Evolutionary conservation across 2,329 filamentous ascomycete species (phyloP).

Genomic region (Diatrype stigma): DNA sequence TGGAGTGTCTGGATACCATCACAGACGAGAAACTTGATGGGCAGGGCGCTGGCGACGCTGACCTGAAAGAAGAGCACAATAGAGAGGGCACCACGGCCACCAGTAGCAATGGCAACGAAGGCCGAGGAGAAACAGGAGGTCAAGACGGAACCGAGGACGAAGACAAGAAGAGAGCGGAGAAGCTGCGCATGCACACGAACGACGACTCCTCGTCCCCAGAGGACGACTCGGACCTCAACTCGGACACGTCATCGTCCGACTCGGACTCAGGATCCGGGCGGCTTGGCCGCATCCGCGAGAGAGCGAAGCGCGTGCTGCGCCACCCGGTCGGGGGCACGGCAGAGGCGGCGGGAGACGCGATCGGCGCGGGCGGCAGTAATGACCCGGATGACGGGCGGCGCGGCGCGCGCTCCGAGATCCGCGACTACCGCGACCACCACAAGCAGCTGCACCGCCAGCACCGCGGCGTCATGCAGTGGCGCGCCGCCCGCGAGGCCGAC

Average conservation of each 20-base stretch:
- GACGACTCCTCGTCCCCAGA: slow-evolving; percentile 26
- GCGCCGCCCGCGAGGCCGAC: slow-evolving; percentile 46
- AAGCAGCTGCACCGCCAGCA: slow-evolving; percentile 62
- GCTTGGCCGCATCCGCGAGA: slow-evolving; percentile 15
- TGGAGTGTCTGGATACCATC: slow-evolving; percentile 61
- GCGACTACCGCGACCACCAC: slow-evolving; percentile 57
- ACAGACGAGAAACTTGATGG: slow-evolving; percentile 48
- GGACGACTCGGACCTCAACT: slow-evolving; percentile 5
- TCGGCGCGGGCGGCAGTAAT: slow-evolving; percentile 30
- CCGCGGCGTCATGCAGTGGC: slow-evolving; percentile 71
- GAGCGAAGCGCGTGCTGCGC: slow-evolving; percentile 30
- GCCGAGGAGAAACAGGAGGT: too few species aligned
- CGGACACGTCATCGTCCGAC: slow-evolving; percentile 12
- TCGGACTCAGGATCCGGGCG: slow-evolving; percentile 21
- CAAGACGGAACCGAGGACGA: slow-evolving; percentile 29
- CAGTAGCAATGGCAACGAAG: slow-evolving; percentile 14
- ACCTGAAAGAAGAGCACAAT: slow-evolving; percentile 3
- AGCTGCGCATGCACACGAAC: slow-evolving; percentile 28
- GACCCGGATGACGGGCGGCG: slow-evolving; percentile 38
- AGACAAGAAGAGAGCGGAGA: slow-evolving; percentile 23
- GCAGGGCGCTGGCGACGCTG: slow-evolving; percentile 15
- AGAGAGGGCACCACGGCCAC: slow-evolving; percentile 4
- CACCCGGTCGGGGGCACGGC: slow-evolving; percentile 27
- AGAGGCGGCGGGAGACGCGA: slow-evolving; percentile 24
- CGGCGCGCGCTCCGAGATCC: slow-evolving; percentile 46